Evolutionary conservation across 768 basidiomycete species (phyloP), one percentile per base, ranked within the genome.

Genomic region (Leccinum imitatum): DNA sequence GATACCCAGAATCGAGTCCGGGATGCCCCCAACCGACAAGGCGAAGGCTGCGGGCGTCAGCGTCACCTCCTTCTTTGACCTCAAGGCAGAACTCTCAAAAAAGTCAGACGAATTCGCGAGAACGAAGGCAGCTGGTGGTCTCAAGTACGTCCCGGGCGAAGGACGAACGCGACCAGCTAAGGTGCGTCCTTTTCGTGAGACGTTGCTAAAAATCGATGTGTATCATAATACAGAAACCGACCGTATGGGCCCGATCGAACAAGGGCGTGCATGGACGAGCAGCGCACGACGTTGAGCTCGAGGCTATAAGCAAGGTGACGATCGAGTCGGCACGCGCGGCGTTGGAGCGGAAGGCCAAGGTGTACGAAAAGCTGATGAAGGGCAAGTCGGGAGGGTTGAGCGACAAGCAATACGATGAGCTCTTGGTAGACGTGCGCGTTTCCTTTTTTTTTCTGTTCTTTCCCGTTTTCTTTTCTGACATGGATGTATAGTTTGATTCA

Each of bases 321-420:
- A 71, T 90, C 11, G 91, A 94, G 57, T 84, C 85, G 1, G 87
- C 87, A 17, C 84, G 85, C 14, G 86, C 86, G 2, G 81, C 81
- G 2, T 74, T 94, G 37, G 89, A 93, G 71, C 80, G 87, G 59
- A 94, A 95, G 70, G 85, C 90, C 4, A 83, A 84, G 72, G 83
- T 91, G 52, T 94, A 95, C 65, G 88, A 93, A 11, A 87, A 93
- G 69, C 70, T 94, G 39, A 76, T 80, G 68, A 87, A 84, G 66
- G 93, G 93, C 13, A 89, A 91, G 72, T 84, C 84, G 11, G 91
- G 87, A 1, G 91, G 92, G 4, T 68, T 95, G 67, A 87, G 69
- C 48, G 91, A 93, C 59, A 82, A 81, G 56, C 90, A 95, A 67
- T 89, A 85, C 59, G 87, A 87, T 56, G 76, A 79, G 1, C 73